Base-by-base conservation (phyloP, 2,329 filamentous ascomycete species). In the Trichoderma sp. region DNA sequence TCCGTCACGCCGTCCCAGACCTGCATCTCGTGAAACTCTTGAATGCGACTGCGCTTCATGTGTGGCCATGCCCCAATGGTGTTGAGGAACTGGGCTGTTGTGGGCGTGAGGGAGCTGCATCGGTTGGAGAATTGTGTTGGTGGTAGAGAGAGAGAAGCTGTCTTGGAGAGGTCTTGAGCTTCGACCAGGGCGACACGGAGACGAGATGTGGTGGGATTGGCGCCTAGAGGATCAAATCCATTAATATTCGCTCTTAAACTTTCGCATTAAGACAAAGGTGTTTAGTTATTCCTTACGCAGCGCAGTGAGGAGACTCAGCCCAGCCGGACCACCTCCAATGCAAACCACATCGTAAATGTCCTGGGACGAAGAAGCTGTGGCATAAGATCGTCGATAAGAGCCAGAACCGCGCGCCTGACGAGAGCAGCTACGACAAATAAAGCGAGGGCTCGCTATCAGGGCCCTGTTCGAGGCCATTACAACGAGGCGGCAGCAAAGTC, bases 1-100 rank as follows among this genome's bases (percentile, higher is more conserved):
- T 90, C 94, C 53, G 92, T 93, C 71, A 97, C 89, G 73, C 95
- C 97, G 80, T 99, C 96, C 96, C 97, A 99, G 36, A 98, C 96
- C 80, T 97, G 92, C 96, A 99, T 99, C 77, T 95, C 93, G 72
- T 97, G 91, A 81, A 98, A 99, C 1, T 91, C 88, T 83, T 98
- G 95, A 39, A 96, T 89, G 36, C 96, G 90, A 6, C 88, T 85
- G 55, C 86, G 83, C 75, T 93, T 87, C 73, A 98, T 84, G 78
- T 97, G 90, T 7, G 86, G 79, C 96, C 95, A 98, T 64, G 92
- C 94, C 43, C 95, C 96, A 73, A 97, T 96, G 5, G 87, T 85
- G 78, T 93, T 87, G 74, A 98, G 87, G 78, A 96, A 98, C 4
- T 86, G 87, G n/a, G 93, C 92, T 0, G 95, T 97, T 0, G 92